Percentiles rank a stretch among this genome's conserved stretches.
These are phyloP conservation scores for Clitocybe nebularis DNA, from an alignment of 1,284 basidiomycete species.

Conservation along the genomic window DNA sequence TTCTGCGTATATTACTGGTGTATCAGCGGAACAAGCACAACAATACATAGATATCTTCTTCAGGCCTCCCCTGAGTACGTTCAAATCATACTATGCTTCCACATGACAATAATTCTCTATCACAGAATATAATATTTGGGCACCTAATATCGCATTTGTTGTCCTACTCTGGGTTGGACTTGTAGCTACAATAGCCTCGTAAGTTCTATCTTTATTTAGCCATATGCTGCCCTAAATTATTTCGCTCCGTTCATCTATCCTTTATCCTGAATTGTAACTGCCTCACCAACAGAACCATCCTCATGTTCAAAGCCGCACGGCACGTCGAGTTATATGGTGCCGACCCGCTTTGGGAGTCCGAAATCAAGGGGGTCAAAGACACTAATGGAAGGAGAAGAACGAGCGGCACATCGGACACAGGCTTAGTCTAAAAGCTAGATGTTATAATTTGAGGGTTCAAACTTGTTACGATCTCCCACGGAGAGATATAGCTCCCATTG, in stretches of 20 bases:
- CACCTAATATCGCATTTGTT: conserved; percentile 27
- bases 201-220: no score
- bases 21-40: conserved; percentile 14
- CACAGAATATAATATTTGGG: conserved; percentile 24
- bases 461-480: no score
- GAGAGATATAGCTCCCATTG: no score
- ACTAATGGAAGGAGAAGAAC: conserved; percentile 1
- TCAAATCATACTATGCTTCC: neutral
- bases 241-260: neutral
- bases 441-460: no score
- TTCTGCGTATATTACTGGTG: conserved; percentile 21
- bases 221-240: neutral
- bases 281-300: neutral
- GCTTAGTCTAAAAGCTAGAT: no score
- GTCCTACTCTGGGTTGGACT: conserved; percentile 28
- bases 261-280: neutral
- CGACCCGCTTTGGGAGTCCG: neutral
- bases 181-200: conserved; percentile 7
- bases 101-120: neutral
- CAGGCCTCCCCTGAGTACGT: conserved; percentile 25
- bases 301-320: neutral
- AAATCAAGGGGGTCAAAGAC: no score
- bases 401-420: no score
- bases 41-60: conserved; percentile 18
- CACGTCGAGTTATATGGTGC: neutral